A percentile compares a stretch with the other conserved stretches of the same genome.
Conservation (phyloP, 2,329 filamentous ascomycete genomes). For the Aspergillus fumigatus region DNA sequence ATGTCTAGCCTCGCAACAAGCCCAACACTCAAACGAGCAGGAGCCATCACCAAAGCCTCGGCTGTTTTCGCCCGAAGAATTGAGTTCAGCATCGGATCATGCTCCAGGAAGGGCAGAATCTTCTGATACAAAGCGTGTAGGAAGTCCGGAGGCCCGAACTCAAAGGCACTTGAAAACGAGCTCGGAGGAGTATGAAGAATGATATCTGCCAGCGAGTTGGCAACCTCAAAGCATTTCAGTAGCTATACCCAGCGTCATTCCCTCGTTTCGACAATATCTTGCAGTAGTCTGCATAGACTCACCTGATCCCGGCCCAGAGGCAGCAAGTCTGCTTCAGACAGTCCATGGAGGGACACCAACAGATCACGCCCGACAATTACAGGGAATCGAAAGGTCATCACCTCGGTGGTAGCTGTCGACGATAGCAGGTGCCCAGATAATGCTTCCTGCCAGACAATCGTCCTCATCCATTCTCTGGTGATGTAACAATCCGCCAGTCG, state of each 20-base stretch:
- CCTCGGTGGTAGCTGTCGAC: conserved; percentile 14
- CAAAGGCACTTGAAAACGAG: conserved; percentile 5
- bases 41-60: conserved; percentile 22
- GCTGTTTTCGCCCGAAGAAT: conserved; percentile 27
- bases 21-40: conserved; percentile 13
- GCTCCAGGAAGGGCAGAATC: conserved; percentile 24
- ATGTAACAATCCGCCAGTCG: conserved; percentile 26
- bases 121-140: conserved; percentile 29
- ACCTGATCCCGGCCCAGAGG: conserved; percentile 30
- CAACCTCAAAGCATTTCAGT: conserved; percentile 29
- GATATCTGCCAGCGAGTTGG: conserved; percentile 28
- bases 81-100: conserved; percentile 21
- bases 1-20: not conserved
- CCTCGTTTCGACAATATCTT: not conserved
- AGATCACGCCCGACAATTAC: conserved; percentile 22
- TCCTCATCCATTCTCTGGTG: conserved; percentile 30
- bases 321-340: conserved; percentile 23
- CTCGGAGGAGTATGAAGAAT: conserved; percentile 16
- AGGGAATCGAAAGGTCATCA: conserved; percentile 26
- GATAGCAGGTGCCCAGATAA: conserved; percentile 23
- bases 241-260: conserved; percentile 12
- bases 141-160: conserved; percentile 25
- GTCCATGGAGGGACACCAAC: conserved; percentile 18
- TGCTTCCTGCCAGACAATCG: conserved; percentile 29
- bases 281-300: conserved; percentile 1